Evolutionary conservation across 306 rosid genomes (phyloP).

Genomic region (Vicia faba): DNA sequence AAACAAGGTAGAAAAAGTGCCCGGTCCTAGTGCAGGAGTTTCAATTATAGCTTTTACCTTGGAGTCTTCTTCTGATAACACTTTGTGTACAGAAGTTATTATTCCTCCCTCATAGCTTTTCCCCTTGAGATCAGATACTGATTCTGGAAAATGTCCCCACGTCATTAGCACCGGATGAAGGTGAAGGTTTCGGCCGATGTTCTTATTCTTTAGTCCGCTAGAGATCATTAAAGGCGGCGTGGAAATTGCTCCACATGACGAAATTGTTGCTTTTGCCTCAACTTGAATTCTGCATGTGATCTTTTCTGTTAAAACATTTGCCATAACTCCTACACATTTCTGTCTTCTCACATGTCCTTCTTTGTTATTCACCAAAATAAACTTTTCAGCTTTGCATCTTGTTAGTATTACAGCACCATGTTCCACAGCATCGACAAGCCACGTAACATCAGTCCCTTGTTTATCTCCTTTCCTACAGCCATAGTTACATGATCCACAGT

Average conservation of each 20-base stretch:
- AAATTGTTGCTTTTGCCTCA: slow-evolving; percentile 71
- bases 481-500: slow-evolving; percentile 74
- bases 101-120: slow-evolving; percentile 84
- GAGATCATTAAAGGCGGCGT: slow-evolving; percentile 83
- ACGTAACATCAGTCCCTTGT: slow-evolving; percentile 72
- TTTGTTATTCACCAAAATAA: slow-evolving; percentile 48
- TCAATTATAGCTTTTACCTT: slow-evolving; percentile 62
- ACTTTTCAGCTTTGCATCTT: slow-evolving; percentile 72
- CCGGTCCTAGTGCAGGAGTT: slow-evolving; percentile 73
- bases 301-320: slow-evolving; percentile 44
- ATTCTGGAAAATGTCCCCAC: slow-evolving; percentile 82
- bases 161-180: slow-evolving; percentile 86
- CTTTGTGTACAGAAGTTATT: slow-evolving; percentile 73
- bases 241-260: slow-evolving; percentile 80
- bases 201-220: slow-evolving; percentile 68
- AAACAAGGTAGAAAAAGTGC: slow-evolving; percentile 42
- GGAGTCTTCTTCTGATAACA: slow-evolving; percentile 49
- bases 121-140: slow-evolving; percentile 57
- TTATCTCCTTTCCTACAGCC: slow-evolving; percentile 79
- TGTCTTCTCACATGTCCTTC: slow-evolving; percentile 45
- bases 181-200: slow-evolving; percentile 80
- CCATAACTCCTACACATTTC: slow-evolving; percentile 74
- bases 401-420: slow-evolving; percentile 74
- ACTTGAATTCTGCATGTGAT: slow-evolving; percentile 54
- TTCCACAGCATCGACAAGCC: slow-evolving; percentile 90